A percentile compares a stretch with the other conserved stretches of the same genome.
Evolutionary conservation across 1,284 basidiomycete species (phyloP).

Genomic region (Sanghuangporus sanghuang): DNA sequence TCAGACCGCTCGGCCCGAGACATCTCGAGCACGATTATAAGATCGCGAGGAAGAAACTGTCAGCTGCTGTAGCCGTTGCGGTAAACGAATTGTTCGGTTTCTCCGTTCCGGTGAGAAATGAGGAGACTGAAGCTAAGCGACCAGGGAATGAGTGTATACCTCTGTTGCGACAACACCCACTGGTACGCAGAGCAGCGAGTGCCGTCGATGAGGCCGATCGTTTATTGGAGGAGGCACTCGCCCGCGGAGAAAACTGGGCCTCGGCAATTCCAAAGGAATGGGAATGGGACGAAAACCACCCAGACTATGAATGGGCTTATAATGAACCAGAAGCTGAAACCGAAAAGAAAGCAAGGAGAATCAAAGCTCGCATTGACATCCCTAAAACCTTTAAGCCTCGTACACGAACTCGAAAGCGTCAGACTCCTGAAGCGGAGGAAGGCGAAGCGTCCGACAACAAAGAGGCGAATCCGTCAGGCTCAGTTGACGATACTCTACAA

Average conservation of each 20-base stretch:
- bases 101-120: neutral
- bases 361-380: neutral
- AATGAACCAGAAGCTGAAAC: neutral
- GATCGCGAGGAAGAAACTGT: neutral
- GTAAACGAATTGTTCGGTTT: slow-evolving; percentile 2
- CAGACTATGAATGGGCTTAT: neutral
- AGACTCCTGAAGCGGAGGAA: no score
- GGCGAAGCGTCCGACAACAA: no score
- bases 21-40: slow-evolving; percentile 11
- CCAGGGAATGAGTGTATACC: neutral
- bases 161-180: neutral
- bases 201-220: slow-evolving; percentile 6
- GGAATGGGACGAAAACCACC: neutral
- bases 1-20: neutral
- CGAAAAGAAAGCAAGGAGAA: neutral
- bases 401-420: no score
- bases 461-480: no score
- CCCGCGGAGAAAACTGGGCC: slow-evolving; percentile 12
- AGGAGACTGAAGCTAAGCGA: neutral
- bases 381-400: no score
- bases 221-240: slow-evolving; percentile 13
- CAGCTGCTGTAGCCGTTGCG: neutral
- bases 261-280: slow-evolving; percentile 8
- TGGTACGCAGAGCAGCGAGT: neutral
- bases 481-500: no score